Evolutionary conservation across 495 filamentous ascomycete species (phyloP).

Genomic region (Penicillium parvum): DNA sequence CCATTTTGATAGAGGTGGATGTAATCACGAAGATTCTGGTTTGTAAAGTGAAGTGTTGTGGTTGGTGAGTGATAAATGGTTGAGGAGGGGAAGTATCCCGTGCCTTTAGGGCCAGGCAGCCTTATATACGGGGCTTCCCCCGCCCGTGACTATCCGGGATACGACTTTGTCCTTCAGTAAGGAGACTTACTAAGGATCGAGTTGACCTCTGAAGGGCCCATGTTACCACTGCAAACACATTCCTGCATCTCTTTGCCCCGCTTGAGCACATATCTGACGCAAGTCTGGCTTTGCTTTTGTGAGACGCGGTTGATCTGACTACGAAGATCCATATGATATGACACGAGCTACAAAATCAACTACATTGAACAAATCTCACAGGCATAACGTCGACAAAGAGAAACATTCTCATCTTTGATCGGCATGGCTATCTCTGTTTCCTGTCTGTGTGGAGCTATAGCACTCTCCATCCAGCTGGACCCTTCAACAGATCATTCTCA

Average conservation of each 20-base stretch:
- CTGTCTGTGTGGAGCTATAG: slow-evolving; percentile 54
- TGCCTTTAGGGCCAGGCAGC: not conserved
- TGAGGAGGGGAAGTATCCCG: not conserved
- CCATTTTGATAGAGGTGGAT: slow-evolving; percentile 21
- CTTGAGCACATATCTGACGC: slow-evolving; percentile 25
- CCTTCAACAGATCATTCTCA: slow-evolving; percentile 21
- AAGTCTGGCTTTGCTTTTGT: not conserved
- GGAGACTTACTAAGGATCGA: too few species aligned
- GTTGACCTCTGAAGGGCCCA: not conserved
- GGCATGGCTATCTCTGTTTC: slow-evolving; percentile 32
- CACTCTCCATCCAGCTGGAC: slow-evolving; percentile 38
- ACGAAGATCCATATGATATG: too few species aligned
- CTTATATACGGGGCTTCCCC: slow-evolving; percentile 18
- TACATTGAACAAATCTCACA: too few species aligned
- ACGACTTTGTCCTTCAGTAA: not conserved
- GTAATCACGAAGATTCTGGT: not conserved
- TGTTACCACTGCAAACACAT: slow-evolving; percentile 20
- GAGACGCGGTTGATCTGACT: not conserved
- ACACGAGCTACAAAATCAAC: too few species aligned
- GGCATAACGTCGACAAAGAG: too few species aligned
- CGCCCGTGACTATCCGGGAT: slow-evolving; percentile 23
- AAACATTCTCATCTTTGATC: too few species aligned
- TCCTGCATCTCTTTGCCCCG: slow-evolving; percentile 24
- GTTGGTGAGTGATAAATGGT: slow-evolving; percentile 3
- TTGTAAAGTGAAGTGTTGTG: not conserved